These are phyloP conservation scores for Podila clonocystis DNA, from an alignment of 192 early-diverging fungal genomes.

Conservation along the genomic window DNA sequence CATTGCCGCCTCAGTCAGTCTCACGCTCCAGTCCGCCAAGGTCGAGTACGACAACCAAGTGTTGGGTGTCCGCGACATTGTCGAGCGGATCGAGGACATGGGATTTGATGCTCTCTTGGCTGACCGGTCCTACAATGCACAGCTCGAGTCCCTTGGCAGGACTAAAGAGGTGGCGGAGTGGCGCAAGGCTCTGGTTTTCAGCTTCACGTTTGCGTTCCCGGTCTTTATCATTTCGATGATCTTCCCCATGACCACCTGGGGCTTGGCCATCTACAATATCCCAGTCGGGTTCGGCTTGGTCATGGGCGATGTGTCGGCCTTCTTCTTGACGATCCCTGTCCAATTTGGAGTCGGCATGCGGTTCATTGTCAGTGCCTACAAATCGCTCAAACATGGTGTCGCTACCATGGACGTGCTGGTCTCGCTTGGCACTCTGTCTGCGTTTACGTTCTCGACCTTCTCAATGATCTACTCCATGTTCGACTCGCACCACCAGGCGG, in stretches of 20 bases:
- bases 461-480: constrained; percentile 77
- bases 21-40: constrained; percentile 78
- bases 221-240: constrained; percentile 86
- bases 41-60: constrained; percentile 74
- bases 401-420: constrained; percentile 98
- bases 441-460: constrained; percentile 85
- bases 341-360: constrained; percentile 89
- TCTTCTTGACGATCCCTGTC: constrained; percentile 86
- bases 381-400: constrained; percentile 79
- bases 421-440: constrained; percentile 84
- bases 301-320: constrained; percentile 71
- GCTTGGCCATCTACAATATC: constrained; percentile 28
- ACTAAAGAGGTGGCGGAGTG: constrained; percentile 88
- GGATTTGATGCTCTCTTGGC: constrained; percentile 83
- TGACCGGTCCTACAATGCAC: constrained; percentile 72
- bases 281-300: constrained; percentile 71
- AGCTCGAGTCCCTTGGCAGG: constrained; percentile 88
- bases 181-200: constrained; percentile 70
- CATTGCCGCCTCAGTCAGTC: constrained; percentile 73
- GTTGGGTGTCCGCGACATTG: constrained; percentile 81
- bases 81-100: constrained; percentile 80
- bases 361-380: constrained; percentile 84
- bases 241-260: constrained; percentile 62
- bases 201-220: constrained; percentile 82
- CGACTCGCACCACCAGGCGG: constrained; percentile 61